A percentile compares a stretch with the other conserved stretches of the same genome.
Evolutionary conservation across 164 flowering plant genomes (phyloP).

Genomic region (Vitis cinerea): DNA sequence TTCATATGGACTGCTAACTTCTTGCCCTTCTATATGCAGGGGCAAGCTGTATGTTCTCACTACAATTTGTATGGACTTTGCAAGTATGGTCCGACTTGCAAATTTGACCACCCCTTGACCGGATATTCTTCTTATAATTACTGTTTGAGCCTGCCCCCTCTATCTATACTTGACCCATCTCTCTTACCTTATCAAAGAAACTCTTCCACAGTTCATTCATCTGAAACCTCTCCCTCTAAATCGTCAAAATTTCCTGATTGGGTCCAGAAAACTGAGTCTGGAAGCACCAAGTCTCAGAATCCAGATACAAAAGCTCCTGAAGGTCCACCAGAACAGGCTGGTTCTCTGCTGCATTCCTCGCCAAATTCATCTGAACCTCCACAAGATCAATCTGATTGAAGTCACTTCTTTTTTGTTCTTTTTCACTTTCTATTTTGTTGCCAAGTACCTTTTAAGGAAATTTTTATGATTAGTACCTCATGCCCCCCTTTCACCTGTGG

Average conservation of each 20-base stretch:
- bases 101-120: slow-evolving; percentile 62
- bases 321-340: slow-evolving; percentile 15
- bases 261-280: slow-evolving; percentile 22
- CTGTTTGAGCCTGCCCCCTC: slow-evolving; percentile 31
- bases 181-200: slow-evolving; percentile 31
- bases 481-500: slow-evolving; percentile 37
- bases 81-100: slow-evolving; percentile 74
- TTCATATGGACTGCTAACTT: not conserved
- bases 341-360: slow-evolving; percentile 12
- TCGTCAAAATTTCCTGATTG: slow-evolving; percentile 23
- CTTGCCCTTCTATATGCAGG: slow-evolving; percentile 34
- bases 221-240: slow-evolving; percentile 28
- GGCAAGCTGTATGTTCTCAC: slow-evolving; percentile 54
- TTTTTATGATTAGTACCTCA: slow-evolving; percentile 28
- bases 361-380: slow-evolving; percentile 22
- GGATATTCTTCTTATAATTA: slow-evolving; percentile 41
- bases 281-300: slow-evolving; percentile 15
- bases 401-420: not conserved
- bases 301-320: slow-evolving; percentile 13
- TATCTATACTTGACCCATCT: slow-evolving; percentile 35
- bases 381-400: slow-evolving; percentile 21
- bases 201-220: slow-evolving; percentile 12
- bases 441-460: slow-evolving; percentile 16
- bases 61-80: slow-evolving; percentile 60
- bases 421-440: slow-evolving; percentile 5